Conservation (phyloP, 2,329 filamentous ascomycete genomes). For the Grosmannia serpens region DNA sequence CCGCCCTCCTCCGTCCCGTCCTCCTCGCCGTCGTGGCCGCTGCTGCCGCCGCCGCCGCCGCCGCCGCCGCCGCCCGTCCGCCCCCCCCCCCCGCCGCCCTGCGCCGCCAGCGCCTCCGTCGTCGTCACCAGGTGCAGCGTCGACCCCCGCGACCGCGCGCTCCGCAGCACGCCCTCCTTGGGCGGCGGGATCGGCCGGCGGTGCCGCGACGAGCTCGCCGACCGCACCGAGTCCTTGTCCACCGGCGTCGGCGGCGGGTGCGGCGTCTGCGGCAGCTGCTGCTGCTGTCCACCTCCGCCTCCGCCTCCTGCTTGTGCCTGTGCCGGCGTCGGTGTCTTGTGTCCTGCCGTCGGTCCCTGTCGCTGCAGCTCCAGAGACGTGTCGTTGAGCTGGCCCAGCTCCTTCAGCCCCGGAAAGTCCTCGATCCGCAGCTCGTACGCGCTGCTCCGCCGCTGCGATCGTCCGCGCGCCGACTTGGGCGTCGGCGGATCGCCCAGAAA, state of each 20-base stretch:
- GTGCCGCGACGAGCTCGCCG: slow-evolving; percentile 64
- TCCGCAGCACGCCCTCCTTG: slow-evolving; percentile 62
- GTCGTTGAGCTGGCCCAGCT: slow-evolving; percentile 36
- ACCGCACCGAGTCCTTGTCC: slow-evolving; percentile 68
- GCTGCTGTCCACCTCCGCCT: too few species aligned
- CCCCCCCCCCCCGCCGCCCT: neutral
- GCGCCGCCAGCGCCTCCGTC: slow-evolving; percentile 32
- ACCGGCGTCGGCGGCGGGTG: slow-evolving; percentile 33
- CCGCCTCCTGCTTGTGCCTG: too few species aligned
- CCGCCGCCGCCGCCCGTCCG: slow-evolving; percentile 10
- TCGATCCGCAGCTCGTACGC: slow-evolving; percentile 53
- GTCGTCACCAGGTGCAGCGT: slow-evolving; percentile 77
- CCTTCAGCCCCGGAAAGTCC: slow-evolving; percentile 68
- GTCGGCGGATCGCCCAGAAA: slow-evolving; percentile 33
- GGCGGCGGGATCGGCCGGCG: slow-evolving; percentile 70
- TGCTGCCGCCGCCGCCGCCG: neutral
- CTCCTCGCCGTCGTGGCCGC: neutral
- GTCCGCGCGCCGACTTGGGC: slow-evolving; percentile 56
- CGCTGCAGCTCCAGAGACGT: too few species aligned
- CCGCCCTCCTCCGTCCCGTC: neutral
- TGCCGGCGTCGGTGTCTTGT: too few species aligned
- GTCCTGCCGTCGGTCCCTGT: too few species aligned
- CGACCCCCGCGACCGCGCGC: slow-evolving; percentile 65
- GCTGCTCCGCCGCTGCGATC: slow-evolving; percentile 64
- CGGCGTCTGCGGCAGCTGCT: neutral